Conservation (phyloP, 768 basidiomycete genomes). For the Naematelia encephala region DNA sequence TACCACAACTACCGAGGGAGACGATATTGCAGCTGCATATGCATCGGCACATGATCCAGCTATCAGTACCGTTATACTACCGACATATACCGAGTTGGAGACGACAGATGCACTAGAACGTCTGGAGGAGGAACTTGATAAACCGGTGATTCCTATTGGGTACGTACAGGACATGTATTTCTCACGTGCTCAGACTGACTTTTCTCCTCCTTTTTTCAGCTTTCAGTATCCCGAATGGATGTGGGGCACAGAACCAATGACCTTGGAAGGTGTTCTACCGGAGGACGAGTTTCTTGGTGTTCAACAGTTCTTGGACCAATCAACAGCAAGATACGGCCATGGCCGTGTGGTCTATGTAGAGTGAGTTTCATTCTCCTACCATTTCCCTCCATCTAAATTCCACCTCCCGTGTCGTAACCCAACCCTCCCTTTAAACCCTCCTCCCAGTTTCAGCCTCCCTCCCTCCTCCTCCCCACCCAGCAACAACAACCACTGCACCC, state of each 20-base stretch:
- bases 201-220: not conserved
- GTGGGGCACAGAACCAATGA: not conserved
- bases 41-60: not conserved
- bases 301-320: not conserved
- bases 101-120: not conserved
- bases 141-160: not conserved
- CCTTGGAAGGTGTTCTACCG: not conserved
- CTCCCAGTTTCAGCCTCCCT: not conserved
- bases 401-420: not conserved
- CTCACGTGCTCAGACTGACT: too few relatives aligned
- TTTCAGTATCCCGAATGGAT: not conserved
- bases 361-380: not conserved
- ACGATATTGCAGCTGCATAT: not conserved
- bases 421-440: too few relatives aligned
- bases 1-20: not conserved
- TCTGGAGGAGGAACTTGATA: not conserved
- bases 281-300: not conserved
- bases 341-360: not conserved
- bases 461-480: too few relatives aligned
- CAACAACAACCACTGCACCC: too few relatives aligned
- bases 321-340: not conserved
- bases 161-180: too few relatives aligned
- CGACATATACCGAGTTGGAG: not conserved
- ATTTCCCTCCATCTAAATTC: not conserved
- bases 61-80: not conserved